phyloP scores from a whole-genome alignment of 768 basidiomycete genomes.

The Leccinum sublutescens region DNA sequence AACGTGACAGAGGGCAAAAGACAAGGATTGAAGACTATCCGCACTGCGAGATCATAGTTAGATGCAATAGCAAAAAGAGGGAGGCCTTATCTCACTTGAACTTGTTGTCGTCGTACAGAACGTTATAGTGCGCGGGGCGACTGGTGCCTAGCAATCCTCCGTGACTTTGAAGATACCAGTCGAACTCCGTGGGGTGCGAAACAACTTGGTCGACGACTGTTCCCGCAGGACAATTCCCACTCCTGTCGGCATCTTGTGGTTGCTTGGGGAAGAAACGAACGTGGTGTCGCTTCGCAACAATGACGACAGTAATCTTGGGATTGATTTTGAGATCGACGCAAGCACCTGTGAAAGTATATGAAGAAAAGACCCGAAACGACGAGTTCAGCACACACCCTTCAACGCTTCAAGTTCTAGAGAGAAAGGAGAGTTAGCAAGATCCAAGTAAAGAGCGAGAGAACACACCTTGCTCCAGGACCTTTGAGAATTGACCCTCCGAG shows the following conservation, averaged over 20 bases:
- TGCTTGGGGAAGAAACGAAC: constrained; percentile 53
- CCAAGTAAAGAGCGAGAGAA: background rate
- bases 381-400: constrained; percentile 41
- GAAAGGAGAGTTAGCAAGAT: constrained; percentile 2
- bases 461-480: constrained; percentile 53
- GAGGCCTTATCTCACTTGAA: constrained; percentile 45
- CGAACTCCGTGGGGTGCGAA: constrained; percentile 68
- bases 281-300: constrained; percentile 66
- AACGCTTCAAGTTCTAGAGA: constrained; percentile 55
- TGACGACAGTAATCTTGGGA: constrained; percentile 69
- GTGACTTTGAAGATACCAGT: constrained; percentile 78
- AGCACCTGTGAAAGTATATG: constrained; percentile 45
- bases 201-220: constrained; percentile 75
- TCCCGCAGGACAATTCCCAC: constrained; percentile 74
- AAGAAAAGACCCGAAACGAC: constrained; percentile 1
- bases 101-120: constrained; percentile 48
- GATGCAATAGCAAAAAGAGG: background rate
- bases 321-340: constrained; percentile 56
- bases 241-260: constrained; percentile 51
- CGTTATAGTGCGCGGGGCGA: constrained; percentile 57
- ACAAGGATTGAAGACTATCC: constrained; percentile 65
- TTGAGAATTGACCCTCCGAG: constrained; percentile 53
- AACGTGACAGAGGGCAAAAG: constrained; percentile 77
- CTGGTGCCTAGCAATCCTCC: constrained; percentile 78
- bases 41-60: constrained; percentile 38